Evolutionary conservation across 2,329 filamentous ascomycete genomes (phyloP).

Genomic region (Paraphaeosphaeria minitans): DNA sequence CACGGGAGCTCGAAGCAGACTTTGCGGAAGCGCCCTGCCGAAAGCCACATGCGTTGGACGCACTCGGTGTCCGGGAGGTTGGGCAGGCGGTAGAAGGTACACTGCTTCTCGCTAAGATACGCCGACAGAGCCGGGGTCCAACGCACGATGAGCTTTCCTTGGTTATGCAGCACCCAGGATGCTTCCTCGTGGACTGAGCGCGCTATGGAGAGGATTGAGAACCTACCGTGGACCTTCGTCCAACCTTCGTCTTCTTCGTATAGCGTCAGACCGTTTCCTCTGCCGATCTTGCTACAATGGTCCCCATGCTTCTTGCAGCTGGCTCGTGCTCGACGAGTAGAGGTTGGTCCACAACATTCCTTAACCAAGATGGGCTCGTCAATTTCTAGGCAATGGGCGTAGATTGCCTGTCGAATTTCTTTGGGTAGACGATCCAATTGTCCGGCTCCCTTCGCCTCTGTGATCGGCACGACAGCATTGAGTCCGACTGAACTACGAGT

Average conservation of each 20-base stretch:
- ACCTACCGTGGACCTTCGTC: slow-evolving; percentile 10
- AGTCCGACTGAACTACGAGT: not conserved
- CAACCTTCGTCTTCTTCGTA: not conserved
- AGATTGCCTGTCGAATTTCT: slow-evolving; percentile 21
- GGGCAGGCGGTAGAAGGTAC: slow-evolving; percentile 7
- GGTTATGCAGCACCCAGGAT: slow-evolving; percentile 17
- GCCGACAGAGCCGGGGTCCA: not conserved
- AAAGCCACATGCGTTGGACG: slow-evolving; percentile 18
- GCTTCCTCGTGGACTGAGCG: slow-evolving; percentile 18
- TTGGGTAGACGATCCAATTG: slow-evolving; percentile 14
- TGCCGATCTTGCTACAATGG: slow-evolving; percentile 6
- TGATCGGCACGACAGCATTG: not conserved
- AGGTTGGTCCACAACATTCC: slow-evolving; percentile 19
- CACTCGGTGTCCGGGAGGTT: not conserved
- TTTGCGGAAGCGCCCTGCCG: slow-evolving; percentile 12
- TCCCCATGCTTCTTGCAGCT: slow-evolving; percentile 22
- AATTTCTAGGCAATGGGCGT: slow-evolving; percentile 14
- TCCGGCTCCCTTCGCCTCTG: slow-evolving; percentile 12
- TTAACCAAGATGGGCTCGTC: slow-evolving; percentile 15
- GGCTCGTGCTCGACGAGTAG: slow-evolving; percentile 18
- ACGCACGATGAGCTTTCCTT: slow-evolving; percentile 11
- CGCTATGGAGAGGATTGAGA: slow-evolving; percentile 20
- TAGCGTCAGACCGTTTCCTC: slow-evolving; percentile 1
- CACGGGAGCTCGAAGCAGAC: slow-evolving; percentile 11
- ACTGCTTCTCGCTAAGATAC: slow-evolving; percentile 14